phyloP scores from a whole-genome alignment of 2,329 filamentous ascomycete genomes.

The Sclerotinia sclerotiorum region DNA sequence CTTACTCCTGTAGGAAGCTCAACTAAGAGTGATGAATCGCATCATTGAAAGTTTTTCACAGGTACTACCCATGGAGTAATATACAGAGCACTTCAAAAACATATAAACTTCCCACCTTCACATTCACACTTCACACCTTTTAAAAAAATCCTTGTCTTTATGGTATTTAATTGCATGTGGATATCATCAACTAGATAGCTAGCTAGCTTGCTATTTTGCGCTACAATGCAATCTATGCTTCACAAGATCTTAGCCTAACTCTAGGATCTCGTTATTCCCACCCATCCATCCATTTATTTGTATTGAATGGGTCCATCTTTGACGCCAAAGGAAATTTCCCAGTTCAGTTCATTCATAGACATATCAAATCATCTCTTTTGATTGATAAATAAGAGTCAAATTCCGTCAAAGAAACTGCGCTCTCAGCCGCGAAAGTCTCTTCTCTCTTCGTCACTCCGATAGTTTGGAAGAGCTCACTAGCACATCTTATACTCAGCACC shows the following conservation, averaged over 20 bases:
- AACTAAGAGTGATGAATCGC: too few species aligned
- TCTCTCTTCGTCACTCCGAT: neutral
- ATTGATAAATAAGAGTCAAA: constrained; percentile 10
- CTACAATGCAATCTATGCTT: constrained; percentile 7
- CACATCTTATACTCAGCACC: constrained; percentile 79
- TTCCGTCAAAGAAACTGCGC: constrained; percentile 36
- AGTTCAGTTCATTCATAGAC: constrained; percentile 12
- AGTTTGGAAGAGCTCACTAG: constrained; percentile 43
- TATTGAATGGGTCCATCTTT: constrained; percentile 15
- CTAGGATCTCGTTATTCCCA: constrained; percentile 10
- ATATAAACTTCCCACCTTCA: neutral
- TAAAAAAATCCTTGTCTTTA: neutral
- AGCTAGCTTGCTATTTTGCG: neutral
- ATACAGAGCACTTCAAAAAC: neutral
- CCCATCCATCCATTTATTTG: constrained; percentile 11
- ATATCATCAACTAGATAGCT: constrained; percentile 7
- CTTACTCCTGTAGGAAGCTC: too few species aligned
- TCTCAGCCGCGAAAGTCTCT: constrained; percentile 40
- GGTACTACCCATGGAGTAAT: too few species aligned
- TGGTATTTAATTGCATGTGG: neutral
- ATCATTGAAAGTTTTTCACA: too few species aligned
- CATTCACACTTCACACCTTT: neutral
- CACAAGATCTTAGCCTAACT: constrained; percentile 6
- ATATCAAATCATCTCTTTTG: constrained; percentile 4
- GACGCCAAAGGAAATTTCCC: constrained; percentile 16